Evolutionary conservation across 306 rosid species (phyloP), one percentile per base, ranked within the genome.

Genomic region (Fragaria nilgerrensis): DNA sequence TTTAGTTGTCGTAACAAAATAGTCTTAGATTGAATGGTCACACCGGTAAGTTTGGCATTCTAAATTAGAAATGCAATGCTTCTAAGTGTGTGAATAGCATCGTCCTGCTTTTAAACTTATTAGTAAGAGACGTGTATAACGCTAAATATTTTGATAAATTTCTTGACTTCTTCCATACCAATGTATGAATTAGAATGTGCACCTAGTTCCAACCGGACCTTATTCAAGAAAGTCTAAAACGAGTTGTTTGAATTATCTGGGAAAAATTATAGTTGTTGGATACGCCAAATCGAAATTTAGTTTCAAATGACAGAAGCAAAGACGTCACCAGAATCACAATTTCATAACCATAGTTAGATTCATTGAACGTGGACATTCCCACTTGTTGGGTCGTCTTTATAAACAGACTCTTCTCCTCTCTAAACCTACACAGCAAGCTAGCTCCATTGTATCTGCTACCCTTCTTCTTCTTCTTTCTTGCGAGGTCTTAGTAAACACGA

Each of bases 341-440:
- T 36, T 15, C 13, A 15, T 53, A 3, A 10, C 43, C 8, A 14
- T 13, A 1, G 20, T 70, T 48, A 77, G 62, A 29, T 82, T 34
- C 82, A 82, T 78, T 82, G 82, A 82, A 82, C 79, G 79, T 77
- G 76, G 85, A 82, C 85, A 73, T 27, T 0, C 25, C 2, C 3
- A 43, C 78, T 55, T 67, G 58, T 52, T 44, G 0, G 59, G 43
- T 9, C 67, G 41, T 9, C 68, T 78, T 19, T 82, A 82, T 45
- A 77, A 82, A 20, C 36, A 19, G 15, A 14, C 65, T 20, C 52
- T 10, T 5, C 2, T 3, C 14, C 41, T 37, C 25, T n/a, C n/a
- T n/a, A n/a, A n/a, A n/a, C 20, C 68, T 32, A 4, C 68, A 63
- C 41, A 9, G 1, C 13, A 0, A 14, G 53, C 63, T 56, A 48